Percentiles rank a stretch among this genome's conserved stretches.
Conservation (phyloP, 495 filamentous ascomycete genomes). For the Cercophora scortea region DNA sequence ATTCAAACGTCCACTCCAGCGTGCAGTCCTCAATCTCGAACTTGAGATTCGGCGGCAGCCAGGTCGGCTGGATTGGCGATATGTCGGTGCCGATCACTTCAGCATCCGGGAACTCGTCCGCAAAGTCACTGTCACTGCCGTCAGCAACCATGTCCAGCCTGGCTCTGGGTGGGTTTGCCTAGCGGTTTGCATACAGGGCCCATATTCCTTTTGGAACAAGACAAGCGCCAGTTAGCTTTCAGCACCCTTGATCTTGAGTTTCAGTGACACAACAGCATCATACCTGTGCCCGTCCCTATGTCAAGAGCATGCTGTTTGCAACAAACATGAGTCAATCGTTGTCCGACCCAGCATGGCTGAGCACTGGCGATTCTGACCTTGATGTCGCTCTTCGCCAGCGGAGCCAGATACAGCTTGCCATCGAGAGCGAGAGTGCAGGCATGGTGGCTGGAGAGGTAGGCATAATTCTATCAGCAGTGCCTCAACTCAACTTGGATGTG, state of each 20-base stretch:
- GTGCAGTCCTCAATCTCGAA: conserved; percentile 52
- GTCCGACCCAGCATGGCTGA: background rate
- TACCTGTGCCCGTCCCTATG: background rate
- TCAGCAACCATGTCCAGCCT: background rate
- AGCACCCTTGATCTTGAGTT: background rate
- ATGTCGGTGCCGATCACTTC: conserved; percentile 57
- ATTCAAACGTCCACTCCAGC: conserved; percentile 39
- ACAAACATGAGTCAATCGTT: background rate
- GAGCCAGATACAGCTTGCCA: background rate
- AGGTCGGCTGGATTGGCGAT: conserved; percentile 44
- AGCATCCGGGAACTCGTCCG: conserved; percentile 42
- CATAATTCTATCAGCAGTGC: background rate
- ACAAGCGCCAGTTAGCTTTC: background rate
- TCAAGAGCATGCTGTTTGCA: background rate
- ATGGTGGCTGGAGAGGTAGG: background rate
- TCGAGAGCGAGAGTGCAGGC: background rate
- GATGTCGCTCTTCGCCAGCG: background rate
- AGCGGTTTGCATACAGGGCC: background rate
- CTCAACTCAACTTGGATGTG: background rate
- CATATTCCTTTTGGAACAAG: background rate
- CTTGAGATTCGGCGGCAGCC: conserved; percentile 38
- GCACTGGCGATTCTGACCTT: background rate
- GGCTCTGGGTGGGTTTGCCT: background rate
- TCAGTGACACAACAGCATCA: background rate
- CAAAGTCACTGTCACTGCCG: conserved; percentile 15